phyloP scores from a whole-genome alignment of 805 yeast genomes.

The Cyberlindnera subsufficiens region DNA sequence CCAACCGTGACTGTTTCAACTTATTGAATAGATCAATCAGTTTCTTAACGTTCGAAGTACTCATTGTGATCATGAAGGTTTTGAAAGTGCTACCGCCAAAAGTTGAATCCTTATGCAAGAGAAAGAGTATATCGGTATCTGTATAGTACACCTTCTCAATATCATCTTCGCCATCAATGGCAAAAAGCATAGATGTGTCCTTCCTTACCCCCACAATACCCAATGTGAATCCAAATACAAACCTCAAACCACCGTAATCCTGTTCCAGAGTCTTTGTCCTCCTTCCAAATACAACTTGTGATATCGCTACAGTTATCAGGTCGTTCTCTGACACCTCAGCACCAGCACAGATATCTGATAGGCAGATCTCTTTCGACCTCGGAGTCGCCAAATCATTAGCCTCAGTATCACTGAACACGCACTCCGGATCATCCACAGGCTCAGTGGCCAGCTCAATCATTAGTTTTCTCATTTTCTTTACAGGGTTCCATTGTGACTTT shows the following conservation, averaged over 20 bases:
- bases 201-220: background rate
- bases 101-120: background rate
- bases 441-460: background rate
- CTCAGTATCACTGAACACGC: constrained; percentile 9
- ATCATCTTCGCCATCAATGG: background rate
- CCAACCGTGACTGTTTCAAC: too few relatives aligned
- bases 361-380: background rate
- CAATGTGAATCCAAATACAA: background rate
- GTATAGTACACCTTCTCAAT: background rate
- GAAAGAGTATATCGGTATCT: background rate
- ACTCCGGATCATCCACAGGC: background rate
- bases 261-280: background rate
- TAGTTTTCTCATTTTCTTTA: background rate
- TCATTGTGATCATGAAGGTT: background rate
- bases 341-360: background rate
- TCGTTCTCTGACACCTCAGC: background rate
- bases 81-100: too few relatives aligned
- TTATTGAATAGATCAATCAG: background rate
- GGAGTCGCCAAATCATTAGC: constrained; percentile 3
- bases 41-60: background rate
- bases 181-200: background rate
- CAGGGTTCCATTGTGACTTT: background rate
- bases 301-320: constrained; percentile 1
- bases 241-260: constrained; percentile 1
- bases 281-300: constrained; percentile 1